These are phyloP conservation scores for Nyssa sinensis DNA, from an alignment of 148 eudicot species.

Conservation along the genomic window DNA sequence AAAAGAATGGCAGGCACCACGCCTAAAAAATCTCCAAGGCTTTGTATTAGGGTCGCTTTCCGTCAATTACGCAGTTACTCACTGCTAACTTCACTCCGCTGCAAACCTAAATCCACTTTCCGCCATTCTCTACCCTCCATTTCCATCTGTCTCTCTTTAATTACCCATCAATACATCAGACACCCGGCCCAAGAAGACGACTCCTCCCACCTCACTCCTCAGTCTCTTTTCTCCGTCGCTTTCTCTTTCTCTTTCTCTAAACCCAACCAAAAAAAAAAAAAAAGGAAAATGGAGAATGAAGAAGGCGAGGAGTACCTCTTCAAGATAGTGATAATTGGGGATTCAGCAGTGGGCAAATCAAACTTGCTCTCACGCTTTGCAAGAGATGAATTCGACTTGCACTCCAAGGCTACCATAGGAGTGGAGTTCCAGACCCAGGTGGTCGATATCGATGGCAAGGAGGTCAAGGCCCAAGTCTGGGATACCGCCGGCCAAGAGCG, in stretches of 20 bases:
- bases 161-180: not conserved
- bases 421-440: constrained; percentile 83
- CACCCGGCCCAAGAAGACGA: not conserved
- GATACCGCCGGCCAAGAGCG: constrained; percentile 90
- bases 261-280: not conserved
- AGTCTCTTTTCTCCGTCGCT: not conserved
- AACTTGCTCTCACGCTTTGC: constrained; percentile 72
- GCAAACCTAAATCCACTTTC: not conserved
- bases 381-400: constrained; percentile 63
- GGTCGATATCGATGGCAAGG: constrained; percentile 68
- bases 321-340: constrained; percentile 84
- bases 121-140: not conserved
- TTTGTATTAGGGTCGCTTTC: too few species aligned
- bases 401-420: constrained; percentile 83
- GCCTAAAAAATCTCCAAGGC: too few species aligned
- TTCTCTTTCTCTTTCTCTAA: constrained; percentile 11
- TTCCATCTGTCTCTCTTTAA: not conserved
- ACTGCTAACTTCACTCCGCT: constrained; percentile 15
- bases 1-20: too few species aligned
- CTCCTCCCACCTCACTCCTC: too few species aligned
- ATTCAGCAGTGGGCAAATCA: constrained; percentile 83
- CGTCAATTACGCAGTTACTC: constrained; percentile 23
- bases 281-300: constrained; percentile 22
- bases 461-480: constrained; percentile 86
- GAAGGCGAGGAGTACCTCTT: constrained; percentile 77